phyloP scores from a whole-genome alignment of 805 yeast species.

The Pichia occidentalis region DNA sequence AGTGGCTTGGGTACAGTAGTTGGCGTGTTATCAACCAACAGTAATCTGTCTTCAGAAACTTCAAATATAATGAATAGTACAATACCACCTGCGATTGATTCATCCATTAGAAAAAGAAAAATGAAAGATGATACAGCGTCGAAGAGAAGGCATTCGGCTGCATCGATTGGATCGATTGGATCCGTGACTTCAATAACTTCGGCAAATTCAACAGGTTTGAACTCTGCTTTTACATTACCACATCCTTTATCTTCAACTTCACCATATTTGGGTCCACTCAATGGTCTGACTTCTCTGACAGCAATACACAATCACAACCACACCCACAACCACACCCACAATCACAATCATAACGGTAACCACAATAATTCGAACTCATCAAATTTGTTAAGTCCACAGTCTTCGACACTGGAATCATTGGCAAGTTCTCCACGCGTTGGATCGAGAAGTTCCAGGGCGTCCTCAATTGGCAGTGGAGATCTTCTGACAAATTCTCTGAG shows the following conservation, averaged over 20 bases:
- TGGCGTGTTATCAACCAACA: not conserved
- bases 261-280: slow-evolving; percentile 4
- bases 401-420: slow-evolving; percentile 6
- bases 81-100: slow-evolving; percentile 14
- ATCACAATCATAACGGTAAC: not conserved
- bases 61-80: not conserved
- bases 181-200: slow-evolving; percentile 2
- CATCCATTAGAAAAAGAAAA: slow-evolving; percentile 24
- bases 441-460: slow-evolving; percentile 13
- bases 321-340: not conserved
- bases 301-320: not conserved
- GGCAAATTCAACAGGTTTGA: slow-evolving; percentile 19
- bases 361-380: no score
- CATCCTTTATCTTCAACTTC: slow-evolving; percentile 23
- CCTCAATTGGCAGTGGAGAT: slow-evolving; percentile 13
- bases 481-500: slow-evolving; percentile 2
- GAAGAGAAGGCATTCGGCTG: slow-evolving; percentile 30
- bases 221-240: slow-evolving; percentile 18
- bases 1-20: slow-evolving; percentile 7
- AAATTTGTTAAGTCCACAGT: slow-evolving; percentile 5
- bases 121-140: slow-evolving; percentile 20
- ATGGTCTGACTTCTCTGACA: slow-evolving; percentile 5
- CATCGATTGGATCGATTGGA: slow-evolving; percentile 19
- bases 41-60: not conserved
- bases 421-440: slow-evolving; percentile 10